A percentile compares a stretch with the other conserved stretches of the same genome.
Evolutionary conservation across 2,329 filamentous ascomycete species (phyloP).

Genomic region (Chaetomiaceae sp.): DNA sequence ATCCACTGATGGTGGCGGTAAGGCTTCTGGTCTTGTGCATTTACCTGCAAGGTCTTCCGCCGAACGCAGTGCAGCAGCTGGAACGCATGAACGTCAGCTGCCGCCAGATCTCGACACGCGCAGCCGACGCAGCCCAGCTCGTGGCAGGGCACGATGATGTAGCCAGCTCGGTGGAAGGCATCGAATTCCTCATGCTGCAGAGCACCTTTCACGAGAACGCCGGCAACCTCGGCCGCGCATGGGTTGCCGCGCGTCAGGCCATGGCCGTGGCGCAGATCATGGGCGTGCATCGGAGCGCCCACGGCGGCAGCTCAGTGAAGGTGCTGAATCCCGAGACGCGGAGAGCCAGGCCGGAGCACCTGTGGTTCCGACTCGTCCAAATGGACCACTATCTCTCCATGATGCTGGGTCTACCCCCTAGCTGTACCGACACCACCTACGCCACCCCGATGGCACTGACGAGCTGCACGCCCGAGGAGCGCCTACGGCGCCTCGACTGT

Average conservation of each 20-base stretch:
- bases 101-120: not conserved
- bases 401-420: conserved; percentile 30
- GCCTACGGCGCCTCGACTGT: conserved; percentile 31
- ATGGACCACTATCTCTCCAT: conserved; percentile 32
- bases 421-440: conserved; percentile 29
- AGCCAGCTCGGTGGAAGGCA: conserved; percentile 31
- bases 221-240: conserved; percentile 37
- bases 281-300: conserved; percentile 31
- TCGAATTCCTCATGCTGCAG: conserved; percentile 39
- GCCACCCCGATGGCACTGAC: conserved; percentile 26
- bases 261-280: conserved; percentile 37
- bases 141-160: conserved; percentile 3
- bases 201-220: conserved; percentile 31
- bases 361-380: conserved; percentile 32
- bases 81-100: not conserved
- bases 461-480: conserved; percentile 26
- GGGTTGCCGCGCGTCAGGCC: conserved; percentile 34
- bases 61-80: not conserved
- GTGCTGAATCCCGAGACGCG: not conserved
- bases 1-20: not conserved
- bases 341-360: conserved; percentile 1
- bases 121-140: not conserved
- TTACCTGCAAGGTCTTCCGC: not conserved
- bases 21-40: conserved; percentile 1
- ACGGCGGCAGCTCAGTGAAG: not conserved